Evolutionary conservation across 148 eudicot genomes (phyloP), one percentile per base, ranked within the genome.

Genomic region (Diospyros lotus): DNA sequence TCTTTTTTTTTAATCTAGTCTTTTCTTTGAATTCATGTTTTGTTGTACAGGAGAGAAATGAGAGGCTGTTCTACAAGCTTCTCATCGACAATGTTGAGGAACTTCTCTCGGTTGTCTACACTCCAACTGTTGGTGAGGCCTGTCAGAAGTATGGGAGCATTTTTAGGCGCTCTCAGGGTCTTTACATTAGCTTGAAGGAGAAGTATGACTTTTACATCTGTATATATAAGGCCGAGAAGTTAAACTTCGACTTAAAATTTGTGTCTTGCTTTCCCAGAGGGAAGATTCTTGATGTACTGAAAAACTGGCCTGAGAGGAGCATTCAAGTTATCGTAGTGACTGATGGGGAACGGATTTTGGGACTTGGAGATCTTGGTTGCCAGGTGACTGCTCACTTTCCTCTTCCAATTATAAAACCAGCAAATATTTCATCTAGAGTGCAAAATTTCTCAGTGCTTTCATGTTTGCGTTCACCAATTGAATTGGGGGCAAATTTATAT

Each of bases 141-240:
- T 89, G 93, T 82, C 91, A 89, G 83, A 87, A 85, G 76, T 89
- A 87, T 61, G 93, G 91, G 77, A 85, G 89, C 69, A 87, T 87
- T 56, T 87, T 81, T 53, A 84, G 80, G 71, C 89, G 86, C 59
- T 86, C 92, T 17, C 92, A 88, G 75, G 92, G 92, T 10, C 80
- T 88, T 53, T 88, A 80, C 78, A 86, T 88, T 81, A 88, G 92
- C 72, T 80, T 88, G 75, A 88, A 84, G 82, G 89, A 88, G 58
- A 88, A 88, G 91, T 88, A 55, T 28, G 28, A 28, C 0, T 28
- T 28, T 28, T 28, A 28, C 28, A 28, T 28, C 28, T 28, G 28
- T 28, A 28, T 28, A 28, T 28, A 28, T 28, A 28, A 28, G 28
- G 28, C 28, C 28, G 28, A 28, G 28, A 28, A 28, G 28, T 28